Evolutionary conservation across 1,284 basidiomycete species (phyloP).

Genomic region (Polyporus tsugae): DNA sequence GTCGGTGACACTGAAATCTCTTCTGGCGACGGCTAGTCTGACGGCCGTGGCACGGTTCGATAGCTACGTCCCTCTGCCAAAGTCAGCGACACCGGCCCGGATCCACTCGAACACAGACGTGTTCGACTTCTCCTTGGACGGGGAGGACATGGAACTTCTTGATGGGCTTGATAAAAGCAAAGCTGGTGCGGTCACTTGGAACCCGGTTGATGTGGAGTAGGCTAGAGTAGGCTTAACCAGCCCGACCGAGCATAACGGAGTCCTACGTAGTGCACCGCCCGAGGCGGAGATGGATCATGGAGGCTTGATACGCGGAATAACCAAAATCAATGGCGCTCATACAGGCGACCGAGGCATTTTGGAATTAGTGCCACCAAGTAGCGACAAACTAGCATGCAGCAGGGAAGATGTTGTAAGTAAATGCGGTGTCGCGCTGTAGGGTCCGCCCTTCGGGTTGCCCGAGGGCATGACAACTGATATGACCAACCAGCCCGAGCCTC

Average conservation of each 20-base stretch:
- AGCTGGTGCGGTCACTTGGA: conserved; percentile 58
- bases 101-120: conserved; percentile 62
- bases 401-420: neutral
- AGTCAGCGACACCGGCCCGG: conserved; percentile 58
- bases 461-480: neutral
- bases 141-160: conserved; percentile 57
- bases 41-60: neutral
- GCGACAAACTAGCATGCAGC: neutral
- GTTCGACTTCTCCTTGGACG: conserved; percentile 60
- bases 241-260: neutral
- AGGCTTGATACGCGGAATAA: conserved; percentile 13
- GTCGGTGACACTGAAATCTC: neutral
- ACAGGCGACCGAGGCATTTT: neutral
- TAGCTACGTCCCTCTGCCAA: conserved; percentile 61
- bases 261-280: neutral
- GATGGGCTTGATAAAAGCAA: conserved; percentile 58
- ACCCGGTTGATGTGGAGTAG: conserved; percentile 52
- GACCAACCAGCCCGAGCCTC: neutral
- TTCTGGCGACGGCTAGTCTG: neutral
- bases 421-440: neutral
- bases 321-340: neutral
- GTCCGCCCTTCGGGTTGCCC: neutral
- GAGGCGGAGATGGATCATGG: neutral
- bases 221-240: conserved; percentile 19
- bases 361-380: neutral